Evolutionary conservation across 1,284 basidiomycete species (phyloP).

Genomic region (Ceratobasidium sp.): DNA sequence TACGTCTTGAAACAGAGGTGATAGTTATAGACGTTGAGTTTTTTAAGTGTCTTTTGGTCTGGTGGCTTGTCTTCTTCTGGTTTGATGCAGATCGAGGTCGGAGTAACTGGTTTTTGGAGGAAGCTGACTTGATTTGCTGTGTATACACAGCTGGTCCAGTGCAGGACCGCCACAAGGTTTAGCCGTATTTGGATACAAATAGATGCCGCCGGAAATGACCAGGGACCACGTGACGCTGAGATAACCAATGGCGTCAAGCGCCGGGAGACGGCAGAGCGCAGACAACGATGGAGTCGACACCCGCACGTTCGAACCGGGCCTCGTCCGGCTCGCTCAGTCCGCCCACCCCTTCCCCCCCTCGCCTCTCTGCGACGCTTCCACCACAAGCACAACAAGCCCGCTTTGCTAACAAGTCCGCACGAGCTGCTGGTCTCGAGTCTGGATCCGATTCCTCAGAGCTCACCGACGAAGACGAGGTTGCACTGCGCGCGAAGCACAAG

Average conservation of each 20-base stretch:
- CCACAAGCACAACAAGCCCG: slow-evolving; percentile 4
- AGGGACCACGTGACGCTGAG: slow-evolving; percentile 11
- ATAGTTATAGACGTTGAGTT: no score
- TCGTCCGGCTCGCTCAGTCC: slow-evolving; percentile 37
- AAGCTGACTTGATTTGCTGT: no score
- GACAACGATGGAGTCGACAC: slow-evolving; percentile 42
- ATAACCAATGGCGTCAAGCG: slow-evolving; percentile 38
- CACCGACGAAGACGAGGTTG: slow-evolving; percentile 38
- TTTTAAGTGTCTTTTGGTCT: no score
- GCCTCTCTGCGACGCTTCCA: slow-evolving; percentile 9
- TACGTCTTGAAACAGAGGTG: no score
- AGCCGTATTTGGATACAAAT: not conserved
- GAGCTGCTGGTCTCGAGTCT: slow-evolving; percentile 32
- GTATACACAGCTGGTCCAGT: no score
- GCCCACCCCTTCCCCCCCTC: slow-evolving; percentile 31
- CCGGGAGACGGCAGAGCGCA: slow-evolving; percentile 19
- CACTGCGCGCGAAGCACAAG: slow-evolving; percentile 19
- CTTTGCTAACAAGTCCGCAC: slow-evolving; percentile 32
- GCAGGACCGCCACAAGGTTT: no score
- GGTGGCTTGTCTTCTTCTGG: no score
- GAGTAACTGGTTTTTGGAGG: no score
- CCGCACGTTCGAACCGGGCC: slow-evolving; percentile 35
- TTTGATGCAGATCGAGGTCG: no score
- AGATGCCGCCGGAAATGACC: not conserved
- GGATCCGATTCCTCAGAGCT: slow-evolving; percentile 41